A percentile compares a stretch with the other conserved stretches of the same genome.
phyloP scores from a whole-genome alignment of 116 monocot genomes.

The Zostera marina region DNA sequence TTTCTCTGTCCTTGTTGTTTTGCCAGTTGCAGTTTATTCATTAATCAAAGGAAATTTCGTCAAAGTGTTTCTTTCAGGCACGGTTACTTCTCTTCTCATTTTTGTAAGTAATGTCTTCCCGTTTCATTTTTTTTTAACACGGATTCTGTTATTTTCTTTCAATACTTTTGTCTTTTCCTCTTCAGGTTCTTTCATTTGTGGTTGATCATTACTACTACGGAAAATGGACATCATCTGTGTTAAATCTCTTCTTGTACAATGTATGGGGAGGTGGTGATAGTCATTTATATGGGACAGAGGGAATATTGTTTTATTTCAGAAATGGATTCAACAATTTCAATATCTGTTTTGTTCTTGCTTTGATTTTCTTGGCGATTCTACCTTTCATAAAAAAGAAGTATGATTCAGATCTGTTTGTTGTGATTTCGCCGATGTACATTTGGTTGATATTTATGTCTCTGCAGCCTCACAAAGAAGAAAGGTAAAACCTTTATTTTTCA shows the following conservation, averaged over 20 bases:
- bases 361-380: constrained; percentile 59
- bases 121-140: neutral
- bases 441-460: constrained; percentile 96
- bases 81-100: constrained; percentile 33
- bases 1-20: constrained; percentile 71
- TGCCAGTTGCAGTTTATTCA: constrained; percentile 64
- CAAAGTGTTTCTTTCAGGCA: constrained; percentile 55
- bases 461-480: constrained; percentile 97
- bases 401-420: constrained; percentile 51
- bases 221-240: constrained; percentile 81
- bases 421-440: constrained; percentile 79
- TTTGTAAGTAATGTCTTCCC: constrained; percentile 41
- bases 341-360: constrained; percentile 65
- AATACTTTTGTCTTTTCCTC: constrained; percentile 3
- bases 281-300: constrained; percentile 94
- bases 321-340: constrained; percentile 98
- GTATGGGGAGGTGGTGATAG: constrained; percentile 89
- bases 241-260: constrained; percentile 84
- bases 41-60: constrained; percentile 44
- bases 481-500: constrained; percentile 21
- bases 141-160: neutral
- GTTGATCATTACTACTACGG: constrained; percentile 65
- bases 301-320: constrained; percentile 51
- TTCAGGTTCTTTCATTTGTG: constrained; percentile 50
- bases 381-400: constrained; percentile 68